Base-by-base conservation (phyloP, 805 yeast genomes). In the Zygosaccharomyces rouxii region DNA sequence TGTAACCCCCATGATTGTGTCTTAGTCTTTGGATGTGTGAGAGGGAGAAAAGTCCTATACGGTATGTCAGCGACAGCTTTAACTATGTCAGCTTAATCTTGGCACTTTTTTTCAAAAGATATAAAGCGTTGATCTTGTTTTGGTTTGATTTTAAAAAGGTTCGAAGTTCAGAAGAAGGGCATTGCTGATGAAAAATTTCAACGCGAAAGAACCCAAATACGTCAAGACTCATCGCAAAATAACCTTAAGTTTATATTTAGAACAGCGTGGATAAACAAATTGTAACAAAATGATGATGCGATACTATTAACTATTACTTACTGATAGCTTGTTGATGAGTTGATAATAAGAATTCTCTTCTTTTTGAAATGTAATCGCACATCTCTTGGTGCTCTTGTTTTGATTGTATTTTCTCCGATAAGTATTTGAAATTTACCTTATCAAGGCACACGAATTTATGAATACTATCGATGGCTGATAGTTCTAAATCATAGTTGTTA, bases 401-500 rank as follows among this genome's bases (percentile, higher is more conserved):
- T n/a, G 43, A 26, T 21, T 50, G 47, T 7, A 63, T 40, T 9
- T 47, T 47, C 3, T 54, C 54, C 4, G 44, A 48, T 19, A 63
- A 28, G 39, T 63, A 59, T 28, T 53, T 56, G 53, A 63, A 59
- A 28, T 54, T 47, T 9, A 47, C 49, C 23, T 40, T 48, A 21
- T 48, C 47, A 4, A 45, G 41, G 44, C 68, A 63, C n/a, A 63
- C 39, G 26, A 50, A 42, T 23, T 59, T 48, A 9, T 58, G 40
- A 41, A 61, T 59, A 9, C 46, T 50, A 39, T 53, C 55, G 55
- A 62, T 62, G 43, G 57, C 60, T 31, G 55, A 59, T 13, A 59
- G 52, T 50, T 63, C 68, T 7, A 62, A 48, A 46, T 63, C 67
- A 45, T 60, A 60, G 23, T 53, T 44, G 21, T 55, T 54, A 5